Evolutionary conservation across 2,329 filamentous ascomycete species (phyloP).

Genomic region (Grosmannia penicillata): DNA sequence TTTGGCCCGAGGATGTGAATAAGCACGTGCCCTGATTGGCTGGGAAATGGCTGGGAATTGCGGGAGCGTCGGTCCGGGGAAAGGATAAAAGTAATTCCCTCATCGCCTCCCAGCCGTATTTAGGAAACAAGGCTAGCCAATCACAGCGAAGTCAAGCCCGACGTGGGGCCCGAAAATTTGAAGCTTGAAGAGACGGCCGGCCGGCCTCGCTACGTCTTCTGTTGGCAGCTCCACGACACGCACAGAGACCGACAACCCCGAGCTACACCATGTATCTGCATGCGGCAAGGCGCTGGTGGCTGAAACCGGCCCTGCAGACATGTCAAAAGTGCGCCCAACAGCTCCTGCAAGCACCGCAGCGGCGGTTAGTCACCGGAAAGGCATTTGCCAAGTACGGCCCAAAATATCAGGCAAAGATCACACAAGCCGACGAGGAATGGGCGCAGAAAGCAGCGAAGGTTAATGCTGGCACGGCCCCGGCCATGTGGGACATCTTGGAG

Average conservation of each 20-base stretch:
- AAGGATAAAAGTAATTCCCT: constrained; percentile 1
- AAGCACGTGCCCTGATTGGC: constrained; percentile 11
- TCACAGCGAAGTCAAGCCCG: background rate
- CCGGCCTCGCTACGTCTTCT: too few relatives aligned
- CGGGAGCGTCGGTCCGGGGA: background rate
- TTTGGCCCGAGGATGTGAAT: constrained; percentile 12
- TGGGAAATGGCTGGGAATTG: background rate
- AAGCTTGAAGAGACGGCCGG: too few relatives aligned
- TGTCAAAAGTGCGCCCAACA: constrained; percentile 8
- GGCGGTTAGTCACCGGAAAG: constrained; percentile 7
- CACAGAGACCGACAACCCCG: background rate
- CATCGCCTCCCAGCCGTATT: background rate
- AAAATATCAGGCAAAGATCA: constrained; percentile 28
- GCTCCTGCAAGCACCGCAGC: constrained; percentile 1
- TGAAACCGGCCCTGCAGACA: background rate
- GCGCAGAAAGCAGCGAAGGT: constrained; percentile 30
- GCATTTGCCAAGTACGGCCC: constrained; percentile 11
- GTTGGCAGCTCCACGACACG: too few relatives aligned
- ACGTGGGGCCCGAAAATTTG: background rate
- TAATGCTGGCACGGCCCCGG: constrained; percentile 28
- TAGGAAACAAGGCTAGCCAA: background rate
- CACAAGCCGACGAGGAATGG: constrained; percentile 31
- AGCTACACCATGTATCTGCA: constrained; percentile 2
- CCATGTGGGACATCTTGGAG: constrained; percentile 50
- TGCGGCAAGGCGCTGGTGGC: constrained; percentile 3